Evolutionary conservation across 1,139 yeast genomes (phyloP), one percentile per base, ranked within the genome.

Genomic region (Taphrina pruni): DNA sequence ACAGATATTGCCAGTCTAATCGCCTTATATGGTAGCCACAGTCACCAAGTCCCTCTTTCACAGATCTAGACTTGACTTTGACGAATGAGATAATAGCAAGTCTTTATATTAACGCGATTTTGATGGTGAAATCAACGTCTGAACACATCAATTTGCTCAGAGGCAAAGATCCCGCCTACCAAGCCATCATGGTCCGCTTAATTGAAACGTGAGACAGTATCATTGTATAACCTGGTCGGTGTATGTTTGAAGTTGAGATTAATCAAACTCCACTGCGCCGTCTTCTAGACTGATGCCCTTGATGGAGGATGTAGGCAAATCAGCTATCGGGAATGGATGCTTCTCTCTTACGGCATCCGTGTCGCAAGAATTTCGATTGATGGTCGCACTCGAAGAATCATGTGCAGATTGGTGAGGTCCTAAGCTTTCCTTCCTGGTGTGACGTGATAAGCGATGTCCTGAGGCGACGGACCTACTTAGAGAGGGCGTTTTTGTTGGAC

Each of bases 211-310:
- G 32, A 26, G 32, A 26, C 32, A 26, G 4, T 26, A 26, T 26
- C 2, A 26, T 4, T 26, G 32, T 26, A 26, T 26, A 26, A 26
- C 32, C 4, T 39, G 43, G 1, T 6, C 14, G 43, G 43, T 11
- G 43, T 9, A 39, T 14, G 43, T 39, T 14, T 11, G 14, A 9
- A 14, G 43, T 14, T 14, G 14, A 45, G 20, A 2, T 52, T 32
- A 64, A 48, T 64, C 67, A 17, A 39, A 57, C 32, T 64, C 60
- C 14, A 55, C 46, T 11, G 55, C 61, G 21, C 67, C 61, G 36
- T 64, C 67, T 50, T 64, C 67, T 5, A 64, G 48, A 32, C 67
- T 64, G 61, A 64, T 55, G 14, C 67, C 67, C 14, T 32, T 20
- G 26, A 58, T 35, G 17, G 41, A n/a, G 20, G 51, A 32, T 43